These are phyloP conservation scores for Blastomyces gilchristii DNA, from an alignment of 2,329 filamentous ascomycete genomes.

Conservation along the genomic window DNA sequence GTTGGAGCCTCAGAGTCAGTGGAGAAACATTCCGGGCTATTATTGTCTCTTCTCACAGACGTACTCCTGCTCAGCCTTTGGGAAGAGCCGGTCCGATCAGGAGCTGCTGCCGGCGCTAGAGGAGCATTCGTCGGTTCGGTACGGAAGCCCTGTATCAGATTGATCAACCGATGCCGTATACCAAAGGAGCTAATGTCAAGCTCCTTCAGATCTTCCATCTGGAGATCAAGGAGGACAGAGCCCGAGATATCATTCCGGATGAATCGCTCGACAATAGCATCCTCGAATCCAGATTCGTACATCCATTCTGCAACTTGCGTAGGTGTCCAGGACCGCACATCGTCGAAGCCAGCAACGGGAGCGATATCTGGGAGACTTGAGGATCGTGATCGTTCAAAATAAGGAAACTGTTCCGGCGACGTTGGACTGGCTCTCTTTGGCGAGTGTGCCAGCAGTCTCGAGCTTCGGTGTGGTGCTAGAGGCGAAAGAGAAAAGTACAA, in stretches of 20 bases:
- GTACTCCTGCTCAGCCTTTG: constrained; percentile 3
- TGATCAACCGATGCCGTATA: constrained; percentile 52
- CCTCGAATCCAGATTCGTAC: constrained; percentile 71
- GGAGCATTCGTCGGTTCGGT: constrained; percentile 16
- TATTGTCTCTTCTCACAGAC: background rate
- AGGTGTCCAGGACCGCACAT: constrained; percentile 26
- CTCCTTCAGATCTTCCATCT: constrained; percentile 68
- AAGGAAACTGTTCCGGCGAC: constrained; percentile 8
- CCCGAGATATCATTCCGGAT: constrained; percentile 88
- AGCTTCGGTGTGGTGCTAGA: constrained; percentile 14
- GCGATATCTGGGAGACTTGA: constrained; percentile 34
- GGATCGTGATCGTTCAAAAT: constrained; percentile 42
- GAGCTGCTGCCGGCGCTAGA: constrained; percentile 10
- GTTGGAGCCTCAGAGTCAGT: constrained; percentile 19
- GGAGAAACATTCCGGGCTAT: constrained; percentile 20
- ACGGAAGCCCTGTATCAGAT: constrained; percentile 46
- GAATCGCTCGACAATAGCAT: constrained; percentile 69
- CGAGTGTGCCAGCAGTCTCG: constrained; percentile 39
- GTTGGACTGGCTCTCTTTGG: background rate
- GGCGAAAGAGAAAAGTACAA: constrained; percentile 14
- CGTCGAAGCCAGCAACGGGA: constrained; percentile 21
- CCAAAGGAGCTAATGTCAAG: constrained; percentile 54
- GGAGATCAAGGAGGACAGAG: constrained; percentile 74
- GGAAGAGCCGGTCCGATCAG: constrained; percentile 21
- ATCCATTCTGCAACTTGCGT: constrained; percentile 55